Base-by-base conservation (phyloP, 768 basidiomycete genomes). In the Mycena rebaudengoi region DNA sequence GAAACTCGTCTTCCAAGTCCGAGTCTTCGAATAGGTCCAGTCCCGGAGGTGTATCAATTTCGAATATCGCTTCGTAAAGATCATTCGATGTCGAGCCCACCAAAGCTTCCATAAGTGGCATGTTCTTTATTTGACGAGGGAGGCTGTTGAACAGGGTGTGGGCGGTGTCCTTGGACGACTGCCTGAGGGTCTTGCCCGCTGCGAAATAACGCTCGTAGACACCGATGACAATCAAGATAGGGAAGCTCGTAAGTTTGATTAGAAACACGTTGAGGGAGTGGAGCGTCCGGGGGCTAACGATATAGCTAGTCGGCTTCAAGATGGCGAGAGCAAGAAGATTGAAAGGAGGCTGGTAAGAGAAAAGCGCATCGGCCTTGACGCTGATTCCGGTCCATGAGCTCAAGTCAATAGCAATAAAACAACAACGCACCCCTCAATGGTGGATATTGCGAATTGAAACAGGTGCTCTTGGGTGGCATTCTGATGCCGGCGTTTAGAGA, bases 271-370 rank as follows among this genome's bases (percentile, higher is more conserved):
- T 97, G 33, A 86, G 79, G 2, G 89, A 84, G 70, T 98, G 96
- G n/a, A 97, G 78, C 11, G 86, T 82, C 35, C 93, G 86, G 3
- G 95, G 93, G 4, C 89, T 83, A 16, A 95, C 76, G 39, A 93
- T 70, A 75, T 85, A 96, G 66, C 89, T 90, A 25, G 90, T 82
- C 13, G 95, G 94, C 73, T 92, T 91, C 49, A 97, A 83, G 60
- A 97, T 80, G 28, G 88, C 59, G 73, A 95, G 89, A 2, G 96
- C 96, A 20, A 92, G 78, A 20, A 94, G 79, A 70, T 94, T 95
- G 84, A 95, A 94, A 1, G 95, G 95, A 2, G 93, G 94, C 67
- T 95, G 92, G 70, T 98, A 97, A 46, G 91, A 94, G 79, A 96
- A 94, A 18, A 98, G 80, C 1, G 92, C 92, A 73, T 96, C 94